phyloP scores from a whole-genome alignment of 805 yeast genomes.

The Lipomyces sp. region DNA sequence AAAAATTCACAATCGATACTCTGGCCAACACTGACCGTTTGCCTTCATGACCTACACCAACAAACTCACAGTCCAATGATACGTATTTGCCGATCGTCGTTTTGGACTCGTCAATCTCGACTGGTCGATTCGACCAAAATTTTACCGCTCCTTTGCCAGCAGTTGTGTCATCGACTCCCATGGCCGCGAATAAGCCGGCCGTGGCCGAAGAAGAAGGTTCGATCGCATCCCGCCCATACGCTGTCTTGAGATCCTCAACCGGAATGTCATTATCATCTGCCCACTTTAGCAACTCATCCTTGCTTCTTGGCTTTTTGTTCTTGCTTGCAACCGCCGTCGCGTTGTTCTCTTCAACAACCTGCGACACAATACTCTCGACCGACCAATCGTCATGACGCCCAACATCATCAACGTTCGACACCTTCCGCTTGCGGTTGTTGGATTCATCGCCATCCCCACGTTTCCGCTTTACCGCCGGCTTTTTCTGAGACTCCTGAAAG shows the following conservation, averaged over 20 bases:
- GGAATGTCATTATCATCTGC: slow-evolving; percentile 44
- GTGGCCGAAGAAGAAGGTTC: slow-evolving; percentile 18
- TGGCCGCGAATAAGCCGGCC: slow-evolving; percentile 25
- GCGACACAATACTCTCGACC: neutral
- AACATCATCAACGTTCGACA: too few species aligned
- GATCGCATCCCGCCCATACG: slow-evolving; percentile 36
- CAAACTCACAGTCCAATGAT: slow-evolving; percentile 93
- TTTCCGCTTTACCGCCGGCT: slow-evolving; percentile 12
- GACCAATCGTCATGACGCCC: neutral
- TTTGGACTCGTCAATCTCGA: slow-evolving; percentile 31
- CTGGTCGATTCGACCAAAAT: slow-evolving; percentile 26
- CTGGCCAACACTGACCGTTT: slow-evolving; percentile 72
- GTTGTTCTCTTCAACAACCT: neutral
- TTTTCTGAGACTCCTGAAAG: slow-evolving; percentile 18
- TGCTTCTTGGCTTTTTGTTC: neutral
- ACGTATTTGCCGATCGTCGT: slow-evolving; percentile 67
- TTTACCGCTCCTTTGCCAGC: neutral
- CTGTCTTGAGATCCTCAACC: slow-evolving; percentile 38
- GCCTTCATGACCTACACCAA: slow-evolving; percentile 83
- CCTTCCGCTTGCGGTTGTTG: neutral
- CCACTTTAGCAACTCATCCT: slow-evolving; percentile 37
- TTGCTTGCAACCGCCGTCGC: neutral
- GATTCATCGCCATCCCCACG: neutral
- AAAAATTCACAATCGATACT: slow-evolving; percentile 83
- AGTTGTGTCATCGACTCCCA: slow-evolving; percentile 15